Evolutionary conservation across 768 basidiomycete genomes (phyloP).

Genomic region (Solioccasus polychromus): DNA sequence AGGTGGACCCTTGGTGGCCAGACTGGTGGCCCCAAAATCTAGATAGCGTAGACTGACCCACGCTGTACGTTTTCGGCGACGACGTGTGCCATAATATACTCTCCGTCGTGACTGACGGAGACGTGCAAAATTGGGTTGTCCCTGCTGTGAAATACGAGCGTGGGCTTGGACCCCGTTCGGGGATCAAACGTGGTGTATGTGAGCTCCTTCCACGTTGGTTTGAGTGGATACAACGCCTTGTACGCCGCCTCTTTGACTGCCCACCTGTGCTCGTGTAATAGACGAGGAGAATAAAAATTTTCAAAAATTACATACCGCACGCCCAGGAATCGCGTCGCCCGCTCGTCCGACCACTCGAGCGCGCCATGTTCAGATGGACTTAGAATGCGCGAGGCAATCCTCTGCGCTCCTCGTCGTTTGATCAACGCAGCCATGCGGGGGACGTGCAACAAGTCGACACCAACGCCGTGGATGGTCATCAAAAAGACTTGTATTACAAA

Average conservation of each 20-base stretch:
- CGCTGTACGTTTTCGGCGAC: constrained; percentile 44
- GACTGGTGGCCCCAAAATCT: constrained; percentile 51
- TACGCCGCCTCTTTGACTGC: constrained; percentile 83
- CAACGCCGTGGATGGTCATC: constrained; percentile 71
- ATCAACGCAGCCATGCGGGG: constrained; percentile 62
- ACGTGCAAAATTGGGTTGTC: constrained; percentile 44
- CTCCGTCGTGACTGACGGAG: constrained; percentile 81
- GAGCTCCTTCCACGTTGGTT: constrained; percentile 75
- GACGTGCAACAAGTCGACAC: constrained; percentile 70
- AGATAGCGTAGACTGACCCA: constrained; percentile 19
- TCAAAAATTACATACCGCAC: constrained; percentile 51
- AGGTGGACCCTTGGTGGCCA: constrained; percentile 67
- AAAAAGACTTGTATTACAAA: background rate
- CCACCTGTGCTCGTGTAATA: constrained; percentile 51
- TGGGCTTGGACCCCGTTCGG: constrained; percentile 39
- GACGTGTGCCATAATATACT: constrained; percentile 70
- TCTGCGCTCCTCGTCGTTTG: constrained; percentile 41
- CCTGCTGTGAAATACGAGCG: constrained; percentile 30
- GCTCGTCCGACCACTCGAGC: constrained; percentile 24
- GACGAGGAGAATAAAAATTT: background rate
- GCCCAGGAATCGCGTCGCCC: constrained; percentile 52
- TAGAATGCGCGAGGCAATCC: constrained; percentile 62
- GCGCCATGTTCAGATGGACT: constrained; percentile 42
- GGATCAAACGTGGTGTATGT: constrained; percentile 42
- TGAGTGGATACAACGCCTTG: constrained; percentile 74